Base-by-base conservation (phyloP, 2,329 filamentous ascomycete genomes). In the Thelonectria olida region DNA sequence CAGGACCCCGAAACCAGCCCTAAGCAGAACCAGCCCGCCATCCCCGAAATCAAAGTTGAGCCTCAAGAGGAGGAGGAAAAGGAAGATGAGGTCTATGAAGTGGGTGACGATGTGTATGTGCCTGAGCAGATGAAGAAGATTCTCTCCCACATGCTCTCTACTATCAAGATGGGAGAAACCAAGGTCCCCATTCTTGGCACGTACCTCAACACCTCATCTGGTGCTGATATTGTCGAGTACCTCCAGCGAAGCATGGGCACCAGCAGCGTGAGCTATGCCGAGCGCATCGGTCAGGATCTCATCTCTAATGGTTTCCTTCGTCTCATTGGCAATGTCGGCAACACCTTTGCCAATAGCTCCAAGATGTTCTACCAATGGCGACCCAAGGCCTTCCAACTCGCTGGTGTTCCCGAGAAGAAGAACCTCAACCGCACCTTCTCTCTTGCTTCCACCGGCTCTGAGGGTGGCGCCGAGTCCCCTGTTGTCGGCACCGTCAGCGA, bases 301-400 rank as follows among this genome's bases (percentile, higher is more conserved):
- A 90, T 97, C 53, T 82, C 87, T 25, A 88, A 92, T 74, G 95
- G 96, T 36, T 95, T 97, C 74, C 82, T 99, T 73, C 89, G 96
- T 52, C 83, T 99, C 54, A 88, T 99, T 63, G 96, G 96, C 66
- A 97, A 96, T 72, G 94, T 99, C 54, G 96, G 96, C 62, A 98
- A 88, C 79, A 92, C 91, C 1, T 99, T 99, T 75, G 94, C 95
- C 70, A 99, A 99, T 80, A 98, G 94, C 83, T 97, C 94, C 66
- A 93, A 91, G 79, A 91, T 98, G 88, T 95, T 92, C 75, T 99
- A 99, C 77, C 96, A 99, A 77, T 99, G 96, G 96, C 90, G 93
- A 55, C 88, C 94, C 7, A 96, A 93, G 80, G 90, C 92, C 5
- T 99, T 98, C 80, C 90, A 96, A 74, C 77, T 96, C 58, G 90